These are phyloP conservation scores for Spatholobus suberectus DNA, from an alignment of 306 rosid species.

Conservation along the genomic window DNA sequence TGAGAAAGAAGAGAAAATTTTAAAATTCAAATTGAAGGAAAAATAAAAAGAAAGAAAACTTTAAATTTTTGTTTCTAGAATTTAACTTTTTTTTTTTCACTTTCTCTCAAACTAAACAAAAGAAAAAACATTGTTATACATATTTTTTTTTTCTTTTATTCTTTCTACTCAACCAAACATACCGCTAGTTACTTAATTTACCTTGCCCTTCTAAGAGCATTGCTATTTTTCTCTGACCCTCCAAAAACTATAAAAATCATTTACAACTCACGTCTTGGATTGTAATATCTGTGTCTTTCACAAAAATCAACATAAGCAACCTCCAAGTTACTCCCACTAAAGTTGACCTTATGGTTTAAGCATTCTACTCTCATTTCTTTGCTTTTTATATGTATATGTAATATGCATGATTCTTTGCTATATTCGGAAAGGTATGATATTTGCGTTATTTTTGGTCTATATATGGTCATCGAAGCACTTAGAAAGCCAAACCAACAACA, in stretches of 20 bases:
- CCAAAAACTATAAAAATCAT: background rate
- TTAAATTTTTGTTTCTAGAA: no score
- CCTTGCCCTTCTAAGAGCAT: background rate
- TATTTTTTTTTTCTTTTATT: background rate
- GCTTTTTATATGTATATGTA: background rate
- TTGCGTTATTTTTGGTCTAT: conserved; percentile 42
- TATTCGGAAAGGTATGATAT: background rate
- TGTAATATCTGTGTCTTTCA: background rate
- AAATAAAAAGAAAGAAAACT: no score
- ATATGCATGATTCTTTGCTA: background rate
- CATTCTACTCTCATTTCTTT: background rate
- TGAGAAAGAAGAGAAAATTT: no score
- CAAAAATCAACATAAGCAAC: background rate
- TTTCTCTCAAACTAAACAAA: no score
- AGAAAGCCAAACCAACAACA: conserved; percentile 5
- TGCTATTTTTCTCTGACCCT: background rate
- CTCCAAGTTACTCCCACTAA: background rate
- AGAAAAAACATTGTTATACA: no score
- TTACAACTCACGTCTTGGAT: background rate
- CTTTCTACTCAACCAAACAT: no score
- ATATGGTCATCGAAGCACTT: background rate
- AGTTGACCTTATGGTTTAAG: background rate
- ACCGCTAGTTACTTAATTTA: background rate
- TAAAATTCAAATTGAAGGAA: no score
- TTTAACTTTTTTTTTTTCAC: no score